Base-by-base conservation (phyloP, 2,329 filamentous ascomycete genomes). In the Elsinoe ampelina region DNA sequence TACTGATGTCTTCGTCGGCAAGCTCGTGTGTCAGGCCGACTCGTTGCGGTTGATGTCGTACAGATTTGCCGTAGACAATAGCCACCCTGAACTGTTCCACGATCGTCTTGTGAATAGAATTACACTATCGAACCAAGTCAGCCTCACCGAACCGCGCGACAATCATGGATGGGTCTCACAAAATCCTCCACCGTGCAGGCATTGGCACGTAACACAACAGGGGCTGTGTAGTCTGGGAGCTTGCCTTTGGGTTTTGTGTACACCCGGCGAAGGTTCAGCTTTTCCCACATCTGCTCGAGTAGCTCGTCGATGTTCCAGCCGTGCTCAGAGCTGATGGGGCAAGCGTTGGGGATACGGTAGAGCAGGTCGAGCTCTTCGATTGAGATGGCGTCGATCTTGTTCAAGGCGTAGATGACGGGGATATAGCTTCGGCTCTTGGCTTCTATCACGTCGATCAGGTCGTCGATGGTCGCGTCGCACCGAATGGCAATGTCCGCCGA, bases 201-300 rank as follows among this genome's bases (percentile, higher is more conserved):
- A 54, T 79, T 83, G 62, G 86, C 81, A 66, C 88, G 85, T 63
- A 98, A 77, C 65, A 98, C 93, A 36, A 98, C 93, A 52, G 93
- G 93, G 54, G 87, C 78, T 58, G 84, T 83, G 74, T 98, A 98
- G 73, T 98, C 93, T 13, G 93, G 93, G 72, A 89, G 79, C 71
- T 85, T 89, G 61, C 93, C 93, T 77, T 98, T 97, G 60, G 93
- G 93, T 76, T 98, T 98, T 58, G 93, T 98, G 76, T 98, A 98
- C 45, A 98, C 87, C 65, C 93, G 83, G 65, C 89, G 85, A 59
- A 98, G 80, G 67, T 87, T 89, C 65, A 98, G 81, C 73, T 95
- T 95, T 58, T 96, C 91, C 93, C 93, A 97, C 93, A 97, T 97
- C 71, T 86, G 83, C 75, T 97, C 93, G 77, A 98, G 81, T 62